A percentile compares a stretch with the other conserved stretches of the same genome.
phyloP scores from a whole-genome alignment of 2,329 filamentous ascomycete genomes.

The Clonostachys chloroleuca region DNA sequence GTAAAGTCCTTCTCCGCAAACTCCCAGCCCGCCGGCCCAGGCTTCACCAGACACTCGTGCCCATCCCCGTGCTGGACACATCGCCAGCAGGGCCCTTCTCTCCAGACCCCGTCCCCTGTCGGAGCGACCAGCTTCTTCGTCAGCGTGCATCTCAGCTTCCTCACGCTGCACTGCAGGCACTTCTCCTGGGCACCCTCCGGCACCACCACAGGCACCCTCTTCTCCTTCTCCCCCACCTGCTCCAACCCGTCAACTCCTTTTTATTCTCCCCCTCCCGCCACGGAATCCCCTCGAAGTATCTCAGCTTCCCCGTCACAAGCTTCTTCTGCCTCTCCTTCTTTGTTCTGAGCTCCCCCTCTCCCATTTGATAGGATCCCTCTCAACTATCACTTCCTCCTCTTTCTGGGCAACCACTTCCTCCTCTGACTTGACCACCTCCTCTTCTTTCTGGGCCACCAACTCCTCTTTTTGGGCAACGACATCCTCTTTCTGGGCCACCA shows the following conservation, averaged over 20 bases:
- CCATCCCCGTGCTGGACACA: neutral
- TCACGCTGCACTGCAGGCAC: constrained; percentile 15
- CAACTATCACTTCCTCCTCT: too few relatives aligned
- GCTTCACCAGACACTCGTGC: neutral
- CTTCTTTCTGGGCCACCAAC: neutral
- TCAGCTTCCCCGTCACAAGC: neutral
- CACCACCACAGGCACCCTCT: constrained; percentile 4
- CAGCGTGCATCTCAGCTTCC: constrained; percentile 15
- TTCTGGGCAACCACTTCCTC: neutral
- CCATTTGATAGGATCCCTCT: neutral
- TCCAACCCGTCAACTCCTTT: neutral
- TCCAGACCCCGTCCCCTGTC: neutral
- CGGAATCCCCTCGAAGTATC: too few relatives aligned
- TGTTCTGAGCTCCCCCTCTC: neutral
- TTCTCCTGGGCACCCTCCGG: constrained; percentile 1
- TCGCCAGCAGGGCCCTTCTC: neutral
- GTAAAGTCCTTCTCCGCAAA: neutral
- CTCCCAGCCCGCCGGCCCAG: neutral
- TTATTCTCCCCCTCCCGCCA: too few relatives aligned
- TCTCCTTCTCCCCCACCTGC: neutral
- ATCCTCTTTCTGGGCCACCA: neutral
- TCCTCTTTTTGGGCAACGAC: neutral
- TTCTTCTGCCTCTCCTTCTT: neutral
- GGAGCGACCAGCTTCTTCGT: neutral
- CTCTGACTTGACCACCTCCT: neutral